Evolutionary conservation across 129 eudicot genomes (phyloP), one percentile per base, ranked within the genome.

Genomic region (Saposhnikovia divaricata): DNA sequence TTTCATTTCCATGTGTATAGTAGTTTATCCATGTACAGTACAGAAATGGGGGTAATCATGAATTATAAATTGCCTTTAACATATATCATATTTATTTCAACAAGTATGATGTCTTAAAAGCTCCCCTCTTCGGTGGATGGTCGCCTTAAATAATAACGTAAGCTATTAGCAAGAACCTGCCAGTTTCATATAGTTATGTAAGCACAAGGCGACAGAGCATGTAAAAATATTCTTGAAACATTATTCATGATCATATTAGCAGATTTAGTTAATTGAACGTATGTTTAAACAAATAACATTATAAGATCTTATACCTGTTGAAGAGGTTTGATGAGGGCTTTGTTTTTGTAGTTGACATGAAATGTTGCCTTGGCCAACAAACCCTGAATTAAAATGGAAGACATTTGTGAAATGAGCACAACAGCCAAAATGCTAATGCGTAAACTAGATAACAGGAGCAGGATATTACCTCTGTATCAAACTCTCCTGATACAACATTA

Each of bases 311-410:
- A 83, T 81, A 93, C 98, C 98, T 86, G 97, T 82, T 91, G 96
- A 84, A 94, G 96, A 50, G 98, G 93, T 87, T 87, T 84, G 78
- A 85, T 88, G 40, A 91, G 85, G 31, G 98, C 86, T 82, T 89
- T 88, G 42, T 93, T 96, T 86, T 80, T 87, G 84, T 94, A 94
- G 78, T 90, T 91, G 31, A 94, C 93, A 85, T 94, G 98, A 81
- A 94, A 94, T 74, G 91, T 94, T 5, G 97, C 97, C 87, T 91
- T 94, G 4, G 96, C 98, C 88, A 94, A 83, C 87, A 94, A 84
- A 0, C 98, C 98, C 98, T 94, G 80, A 68, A 45, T 75, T 21
- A 25, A 16, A 48, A 63, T 51, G 34, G 40, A 48, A 78, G 6
- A 37, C 39, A 16, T 16, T 42, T 75, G 69, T 61, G 69, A 61